phyloP scores from a whole-genome alignment of 73 alveolate genomes.

The Paramecium pentaurelia region DNA sequence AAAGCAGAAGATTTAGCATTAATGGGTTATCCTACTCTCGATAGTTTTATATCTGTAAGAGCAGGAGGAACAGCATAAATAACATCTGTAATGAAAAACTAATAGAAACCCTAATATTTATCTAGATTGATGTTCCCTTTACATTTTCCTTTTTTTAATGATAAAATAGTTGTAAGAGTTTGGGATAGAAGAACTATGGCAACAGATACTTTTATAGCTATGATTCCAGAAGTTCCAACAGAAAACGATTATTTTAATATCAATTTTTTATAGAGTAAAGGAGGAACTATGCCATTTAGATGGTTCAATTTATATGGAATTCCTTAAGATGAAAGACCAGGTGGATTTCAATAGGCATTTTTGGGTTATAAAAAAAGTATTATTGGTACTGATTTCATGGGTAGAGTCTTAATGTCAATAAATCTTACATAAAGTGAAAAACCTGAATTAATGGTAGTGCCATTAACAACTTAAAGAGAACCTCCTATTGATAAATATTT shows the following conservation, averaged over 20 bases:
- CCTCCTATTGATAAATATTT: conserved; percentile 67
- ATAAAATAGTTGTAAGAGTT: conserved; percentile 83
- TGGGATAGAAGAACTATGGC: conserved; percentile 79
- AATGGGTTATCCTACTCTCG: conserved; percentile 57
- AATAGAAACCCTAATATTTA: conserved; percentile 71
- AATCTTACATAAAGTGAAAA: conserved; percentile 74
- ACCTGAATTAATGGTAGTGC: conserved; percentile 72
- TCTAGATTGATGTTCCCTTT: conserved; percentile 80
- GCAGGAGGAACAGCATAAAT: conserved; percentile 73
- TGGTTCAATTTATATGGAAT: conserved; percentile 90
- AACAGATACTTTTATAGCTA: conserved; percentile 79
- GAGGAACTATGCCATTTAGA: conserved; percentile 84
- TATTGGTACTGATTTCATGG: conserved; percentile 84
- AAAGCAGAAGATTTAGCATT: conserved; percentile 85
- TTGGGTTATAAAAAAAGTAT: conserved; percentile 52
- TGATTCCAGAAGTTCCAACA: conserved; percentile 88
- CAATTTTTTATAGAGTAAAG: conserved; percentile 73
- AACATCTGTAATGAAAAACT: conserved; percentile 73
- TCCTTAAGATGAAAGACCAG: conserved; percentile 72
- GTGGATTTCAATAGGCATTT: background rate
- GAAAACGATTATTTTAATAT: conserved; percentile 83
- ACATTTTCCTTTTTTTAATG: conserved; percentile 84
- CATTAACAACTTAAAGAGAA: conserved; percentile 79
- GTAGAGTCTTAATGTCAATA: conserved; percentile 84
- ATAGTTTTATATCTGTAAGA: conserved; percentile 80